Base-by-base conservation (phyloP, 306 rosid species). In the Malus asiatica region DNA sequence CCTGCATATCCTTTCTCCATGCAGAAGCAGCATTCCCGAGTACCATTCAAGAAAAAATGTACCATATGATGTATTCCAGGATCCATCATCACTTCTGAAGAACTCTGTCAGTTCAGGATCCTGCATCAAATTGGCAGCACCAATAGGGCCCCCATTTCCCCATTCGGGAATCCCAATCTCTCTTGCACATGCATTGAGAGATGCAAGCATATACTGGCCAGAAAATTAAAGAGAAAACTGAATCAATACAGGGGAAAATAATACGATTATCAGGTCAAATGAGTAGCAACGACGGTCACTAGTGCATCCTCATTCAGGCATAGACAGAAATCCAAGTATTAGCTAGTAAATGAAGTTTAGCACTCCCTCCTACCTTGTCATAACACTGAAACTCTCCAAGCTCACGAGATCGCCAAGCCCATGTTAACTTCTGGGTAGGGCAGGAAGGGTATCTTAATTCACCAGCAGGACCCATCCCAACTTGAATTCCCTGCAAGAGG, bases 401-500 rank as follows among this genome's bases (percentile, higher is more conserved):
- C 79, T 86, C 97, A 48, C 63, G 80, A 23, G 82, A 66, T 55
- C 81, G 83, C 90, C 77, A 79, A 73, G 85, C 77, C 88, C 84
- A 64, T 79, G 79, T 66, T 20, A 86, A 84, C 78, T 85, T 87
- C 66, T 69, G 90, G 51, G 70, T 53, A 81, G 89, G 85, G 75
- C 83, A 55, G 55, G 92, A 86, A 77, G 98, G 98, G 83, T 91
- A 93, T 84, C 97, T 87, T 65, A 93, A 77, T 79, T 93, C 98
- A 85, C 98, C 94, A 61, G 81, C 91, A 65, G 96, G 98, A 81
- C 98, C 97, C 97, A 93, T 86, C 79, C 97, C 98, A 74, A 93
- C 82, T 83, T 84, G 97, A 76, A 91, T 87, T 76, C 96, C 96
- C 98, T 93, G 86, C 72, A 82, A 79, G 59, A 74, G 44, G 20